Percentiles rank a stretch among this genome's conserved stretches.
Conservation (phyloP, 305 asterid species). For the Fraxinus paxiana region DNA sequence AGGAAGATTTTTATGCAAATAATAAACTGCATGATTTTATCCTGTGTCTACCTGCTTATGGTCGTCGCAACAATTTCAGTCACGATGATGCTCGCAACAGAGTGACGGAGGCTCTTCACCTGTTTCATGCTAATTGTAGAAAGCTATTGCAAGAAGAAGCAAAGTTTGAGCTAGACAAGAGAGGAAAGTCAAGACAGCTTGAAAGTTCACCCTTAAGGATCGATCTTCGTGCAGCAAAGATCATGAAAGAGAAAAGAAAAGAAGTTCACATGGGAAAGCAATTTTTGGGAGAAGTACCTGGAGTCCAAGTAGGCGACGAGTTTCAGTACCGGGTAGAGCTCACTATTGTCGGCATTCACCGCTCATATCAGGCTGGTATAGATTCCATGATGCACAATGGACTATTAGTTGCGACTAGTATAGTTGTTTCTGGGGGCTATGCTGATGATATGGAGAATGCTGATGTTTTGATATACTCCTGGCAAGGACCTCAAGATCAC, state of each 20-base stretch:
- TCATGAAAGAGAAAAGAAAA: slow-evolving; percentile 44
- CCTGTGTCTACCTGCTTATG: slow-evolving; percentile 60
- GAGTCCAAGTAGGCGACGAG: slow-evolving; percentile 92
- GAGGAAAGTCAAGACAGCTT: slow-evolving; percentile 26
- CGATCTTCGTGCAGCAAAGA: slow-evolving; percentile 58
- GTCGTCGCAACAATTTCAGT: slow-evolving; percentile 49
- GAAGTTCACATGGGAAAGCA: slow-evolving; percentile 45
- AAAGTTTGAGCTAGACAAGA: slow-evolving; percentile 36
- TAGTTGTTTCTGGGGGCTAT: slow-evolving; percentile 84
- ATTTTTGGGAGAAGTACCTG: slow-evolving; percentile 63
- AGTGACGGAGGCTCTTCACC: slow-evolving; percentile 64
- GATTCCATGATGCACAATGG: slow-evolving; percentile 52
- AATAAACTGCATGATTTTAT: slow-evolving; percentile 25
- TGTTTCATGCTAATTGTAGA: slow-evolving; percentile 57
- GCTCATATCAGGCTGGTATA: slow-evolving; percentile 71
- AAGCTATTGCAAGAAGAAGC: slow-evolving; percentile 74
- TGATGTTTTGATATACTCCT: slow-evolving; percentile 64
- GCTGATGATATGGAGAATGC: slow-evolving; percentile 67
- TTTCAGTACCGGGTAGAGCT: slow-evolving; percentile 88
- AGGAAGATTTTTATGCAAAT: slow-evolving; percentile 17
- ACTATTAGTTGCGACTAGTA: slow-evolving; percentile 54
- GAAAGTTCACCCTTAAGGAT: slow-evolving; percentile 38
- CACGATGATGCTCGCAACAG: slow-evolving; percentile 64
- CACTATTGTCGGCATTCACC: slow-evolving; percentile 82
- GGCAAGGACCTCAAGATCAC: slow-evolving; percentile 88